Evolutionary conservation across 495 filamentous ascomycete genomes (phyloP), one percentile per base, ranked within the genome.

Genomic region (Hypoxylon lienhwacheense): DNA sequence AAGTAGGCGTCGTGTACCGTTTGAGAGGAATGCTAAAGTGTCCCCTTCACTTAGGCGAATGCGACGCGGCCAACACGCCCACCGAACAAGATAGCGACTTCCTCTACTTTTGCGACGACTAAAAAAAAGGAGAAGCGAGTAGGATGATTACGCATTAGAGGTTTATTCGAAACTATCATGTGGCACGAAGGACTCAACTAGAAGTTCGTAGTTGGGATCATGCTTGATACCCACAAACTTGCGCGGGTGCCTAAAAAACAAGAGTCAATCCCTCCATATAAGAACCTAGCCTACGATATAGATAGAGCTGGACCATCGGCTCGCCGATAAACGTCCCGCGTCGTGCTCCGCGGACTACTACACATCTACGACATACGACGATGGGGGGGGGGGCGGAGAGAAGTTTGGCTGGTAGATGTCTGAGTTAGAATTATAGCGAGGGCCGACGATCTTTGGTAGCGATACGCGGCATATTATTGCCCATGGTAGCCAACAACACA

Each of bases 71-170:
- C 31, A 61, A 61, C 35, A 16, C 29, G 3, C 52, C 47, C 5
- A 43, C 46, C 4, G 47, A 61, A 3, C 16, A 56, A 5, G 52
- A 61, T 14, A 47, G 25, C 31, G 7, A 53, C 1, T 61, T 61
- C 12, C 31, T 53, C 10, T 61, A 56, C 32, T 61, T 61, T 19
- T 61, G 58, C 52, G 47, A 56, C 22, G 15, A 42, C 22, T 50
- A 47, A 15, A 11, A 26, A 7, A 10, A n/a, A n/a, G n/a, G n/a
- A n/a, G n/a, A n/a, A n/a, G n/a, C n/a, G n/a, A n/a, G n/a, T n/a
- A n/a, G n/a, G n/a, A n/a, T n/a, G 20, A 5, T 5, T 7, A 26
- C 21, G 1, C 2, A 41, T 7, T 41, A 10, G 37, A 4, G 16
- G 5, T 20, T n/a, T 4, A 14, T 20, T 40, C 15, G 33, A 4